These are phyloP conservation scores for Tulasnella calospora DNA, from an alignment of 768 basidiomycete genomes.

Conservation along the genomic window DNA sequence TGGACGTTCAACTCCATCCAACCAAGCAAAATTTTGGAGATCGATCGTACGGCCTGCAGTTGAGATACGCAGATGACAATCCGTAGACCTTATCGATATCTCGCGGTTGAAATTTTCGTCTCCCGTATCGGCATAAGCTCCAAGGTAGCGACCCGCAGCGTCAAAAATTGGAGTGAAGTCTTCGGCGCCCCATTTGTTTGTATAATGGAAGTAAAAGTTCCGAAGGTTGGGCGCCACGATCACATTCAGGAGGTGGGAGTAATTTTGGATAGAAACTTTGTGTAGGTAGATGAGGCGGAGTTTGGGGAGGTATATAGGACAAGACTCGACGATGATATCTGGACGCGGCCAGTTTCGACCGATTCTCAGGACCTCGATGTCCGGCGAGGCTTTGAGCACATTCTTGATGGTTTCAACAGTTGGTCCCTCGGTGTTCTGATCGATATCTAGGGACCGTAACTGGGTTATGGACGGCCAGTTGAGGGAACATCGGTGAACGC, in stretches of 20 bases:
- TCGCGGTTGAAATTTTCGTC: too few species aligned
- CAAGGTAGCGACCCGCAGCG: not conserved
- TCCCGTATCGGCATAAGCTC: not conserved
- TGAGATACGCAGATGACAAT: too few species aligned
- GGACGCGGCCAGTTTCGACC: not conserved
- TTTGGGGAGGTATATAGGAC: not conserved
- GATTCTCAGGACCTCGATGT: not conserved
- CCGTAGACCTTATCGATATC: too few species aligned
- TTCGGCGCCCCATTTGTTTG: too few species aligned
- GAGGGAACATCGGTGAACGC: not conserved
- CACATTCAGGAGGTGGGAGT: not conserved
- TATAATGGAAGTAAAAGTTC: not conserved
- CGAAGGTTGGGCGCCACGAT: not conserved
- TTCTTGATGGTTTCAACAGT: not conserved
- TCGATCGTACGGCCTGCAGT: not conserved
- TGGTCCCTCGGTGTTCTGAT: not conserved
- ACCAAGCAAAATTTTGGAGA: not conserved
- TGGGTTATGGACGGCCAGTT: not conserved
- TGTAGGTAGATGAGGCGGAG: not conserved
- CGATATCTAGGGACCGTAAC: not conserved
- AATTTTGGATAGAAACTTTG: not conserved
- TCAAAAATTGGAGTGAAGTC: not conserved
- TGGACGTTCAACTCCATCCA: not conserved
- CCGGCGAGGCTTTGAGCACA: not conserved
- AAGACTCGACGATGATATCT: not conserved